Evolutionary conservation across 768 basidiomycete species (phyloP).

Genomic region (Agaricus subrufescens): DNA sequence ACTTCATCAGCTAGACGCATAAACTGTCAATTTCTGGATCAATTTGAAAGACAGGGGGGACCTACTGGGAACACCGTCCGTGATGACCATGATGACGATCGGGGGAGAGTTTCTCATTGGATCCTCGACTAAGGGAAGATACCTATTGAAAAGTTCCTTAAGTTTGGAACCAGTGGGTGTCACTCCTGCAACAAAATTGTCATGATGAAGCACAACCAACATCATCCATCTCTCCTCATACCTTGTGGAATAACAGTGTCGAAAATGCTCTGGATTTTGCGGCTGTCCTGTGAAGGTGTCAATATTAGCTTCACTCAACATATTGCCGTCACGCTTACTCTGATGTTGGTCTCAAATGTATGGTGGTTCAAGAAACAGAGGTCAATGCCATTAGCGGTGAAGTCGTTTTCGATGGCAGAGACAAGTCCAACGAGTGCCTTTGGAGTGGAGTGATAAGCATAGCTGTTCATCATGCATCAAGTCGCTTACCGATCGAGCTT

Average conservation of each 20-base stretch:
- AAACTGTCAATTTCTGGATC: neutral
- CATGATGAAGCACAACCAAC: neutral
- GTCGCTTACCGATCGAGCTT: conserved; percentile 13
- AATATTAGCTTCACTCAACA: neutral
- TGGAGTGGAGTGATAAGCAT: neutral
- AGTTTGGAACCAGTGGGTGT: conserved; percentile 15
- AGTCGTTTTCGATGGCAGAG: conserved; percentile 4
- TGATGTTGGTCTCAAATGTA: conserved; percentile 5
- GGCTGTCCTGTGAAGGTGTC: conserved; percentile 7
- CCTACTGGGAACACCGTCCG: conserved; percentile 9
- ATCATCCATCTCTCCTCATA: neutral
- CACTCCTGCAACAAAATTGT: conserved; percentile 5
- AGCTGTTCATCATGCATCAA: neutral
- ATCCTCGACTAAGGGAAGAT: conserved; percentile 15
- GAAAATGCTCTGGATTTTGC: conserved; percentile 11
- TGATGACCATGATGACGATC: conserved; percentile 7
- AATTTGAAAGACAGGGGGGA: neutral
- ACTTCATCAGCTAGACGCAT: neutral
- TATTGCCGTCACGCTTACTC: neutral
- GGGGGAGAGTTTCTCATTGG: neutral
- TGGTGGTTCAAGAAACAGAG: conserved; percentile 8
- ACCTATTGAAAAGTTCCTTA: conserved; percentile 12
- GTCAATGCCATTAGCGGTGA: conserved; percentile 6
- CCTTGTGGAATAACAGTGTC: conserved; percentile 13
- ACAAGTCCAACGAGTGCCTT: conserved; percentile 8